Percentiles rank a stretch among this genome's conserved stretches.
phyloP scores from a whole-genome alignment of 441 rosid species.

The Brassica hybrid region DNA sequence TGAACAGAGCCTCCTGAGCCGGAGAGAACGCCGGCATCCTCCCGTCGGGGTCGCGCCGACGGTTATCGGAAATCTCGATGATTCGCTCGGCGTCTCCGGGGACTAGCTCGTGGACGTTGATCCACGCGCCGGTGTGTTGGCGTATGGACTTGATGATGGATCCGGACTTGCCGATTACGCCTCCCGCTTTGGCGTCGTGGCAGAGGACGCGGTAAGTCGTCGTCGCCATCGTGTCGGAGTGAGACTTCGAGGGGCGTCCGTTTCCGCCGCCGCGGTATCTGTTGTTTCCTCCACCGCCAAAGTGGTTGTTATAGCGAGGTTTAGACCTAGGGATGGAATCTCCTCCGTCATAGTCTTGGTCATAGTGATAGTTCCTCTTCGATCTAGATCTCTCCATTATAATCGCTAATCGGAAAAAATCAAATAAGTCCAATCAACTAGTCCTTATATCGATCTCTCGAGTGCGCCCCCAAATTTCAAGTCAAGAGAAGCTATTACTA shows the following conservation, averaged over 20 bases:
- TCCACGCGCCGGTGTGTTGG: constrained; percentile 96
- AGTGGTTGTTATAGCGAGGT: constrained; percentile 73
- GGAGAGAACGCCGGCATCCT: constrained; percentile 90
- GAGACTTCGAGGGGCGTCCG: constrained; percentile 40
- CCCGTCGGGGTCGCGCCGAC: constrained; percentile 92
- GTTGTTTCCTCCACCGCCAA: constrained; percentile 45
- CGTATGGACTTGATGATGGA: constrained; percentile 84
- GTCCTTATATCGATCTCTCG: not conserved
- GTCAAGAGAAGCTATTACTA: constrained; percentile 8
- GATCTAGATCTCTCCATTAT: constrained; percentile 97
- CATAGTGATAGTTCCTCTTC: constrained; percentile 86
- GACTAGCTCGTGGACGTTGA: constrained; percentile 89
- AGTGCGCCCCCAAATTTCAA: constrained; percentile 16
- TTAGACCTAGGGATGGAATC: constrained; percentile 64
- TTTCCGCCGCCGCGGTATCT: constrained; percentile 41
- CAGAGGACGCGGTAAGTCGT: constrained; percentile 91
- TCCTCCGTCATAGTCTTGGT: constrained; percentile 86
- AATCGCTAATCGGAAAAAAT: not conserved
- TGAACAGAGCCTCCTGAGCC: constrained; percentile 86
- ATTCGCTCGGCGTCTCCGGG: constrained; percentile 89
- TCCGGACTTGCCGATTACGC: constrained; percentile 94
- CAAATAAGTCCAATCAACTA: constrained; percentile 22
- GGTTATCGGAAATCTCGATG: constrained; percentile 89
- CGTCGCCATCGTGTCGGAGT: constrained; percentile 70
- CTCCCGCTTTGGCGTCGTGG: constrained; percentile 87